These are phyloP conservation scores for Paramyrothecium roridum DNA, from an alignment of 2,329 filamentous ascomycete species.

Conservation along the genomic window DNA sequence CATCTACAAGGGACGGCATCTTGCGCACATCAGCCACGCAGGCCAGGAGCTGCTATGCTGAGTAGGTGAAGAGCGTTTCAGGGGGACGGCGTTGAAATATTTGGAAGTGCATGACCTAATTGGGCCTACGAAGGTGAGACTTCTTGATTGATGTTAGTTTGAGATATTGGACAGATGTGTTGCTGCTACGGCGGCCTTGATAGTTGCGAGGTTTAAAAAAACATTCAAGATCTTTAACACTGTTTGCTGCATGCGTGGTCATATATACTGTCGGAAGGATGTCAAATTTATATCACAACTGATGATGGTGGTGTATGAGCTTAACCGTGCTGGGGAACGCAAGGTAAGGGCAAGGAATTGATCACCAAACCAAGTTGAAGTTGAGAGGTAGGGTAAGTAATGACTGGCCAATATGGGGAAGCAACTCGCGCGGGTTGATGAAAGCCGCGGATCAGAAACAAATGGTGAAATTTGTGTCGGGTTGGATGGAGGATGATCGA, in stretches of 20 bases:
- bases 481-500: not conserved
- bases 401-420: too few relatives aligned
- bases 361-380: too few relatives aligned
- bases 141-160: not conserved
- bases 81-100: not conserved
- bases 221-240: not conserved
- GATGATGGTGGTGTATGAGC: too few relatives aligned
- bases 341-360: too few relatives aligned
- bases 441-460: too few relatives aligned
- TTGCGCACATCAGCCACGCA: slow-evolving; percentile 13
- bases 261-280: too few relatives aligned
- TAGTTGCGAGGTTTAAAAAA: not conserved
- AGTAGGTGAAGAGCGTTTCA: slow-evolving; percentile 9
- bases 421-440: too few relatives aligned
- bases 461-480: too few relatives aligned
- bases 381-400: too few relatives aligned
- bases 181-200: not conserved
- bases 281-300: too few relatives aligned
- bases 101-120: not conserved
- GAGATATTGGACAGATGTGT: not conserved
- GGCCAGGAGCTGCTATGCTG: slow-evolving; percentile 8
- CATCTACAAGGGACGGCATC: slow-evolving; percentile 1
- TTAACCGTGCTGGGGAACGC: too few relatives aligned
- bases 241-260: not conserved
- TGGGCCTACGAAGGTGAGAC: not conserved